Percentiles rank a stretch among this genome's conserved stretches.
These are phyloP conservation scores for Clonostachys chloroleuca DNA, from an alignment of 2,329 filamentous ascomycete genomes.

Conservation along the genomic window DNA sequence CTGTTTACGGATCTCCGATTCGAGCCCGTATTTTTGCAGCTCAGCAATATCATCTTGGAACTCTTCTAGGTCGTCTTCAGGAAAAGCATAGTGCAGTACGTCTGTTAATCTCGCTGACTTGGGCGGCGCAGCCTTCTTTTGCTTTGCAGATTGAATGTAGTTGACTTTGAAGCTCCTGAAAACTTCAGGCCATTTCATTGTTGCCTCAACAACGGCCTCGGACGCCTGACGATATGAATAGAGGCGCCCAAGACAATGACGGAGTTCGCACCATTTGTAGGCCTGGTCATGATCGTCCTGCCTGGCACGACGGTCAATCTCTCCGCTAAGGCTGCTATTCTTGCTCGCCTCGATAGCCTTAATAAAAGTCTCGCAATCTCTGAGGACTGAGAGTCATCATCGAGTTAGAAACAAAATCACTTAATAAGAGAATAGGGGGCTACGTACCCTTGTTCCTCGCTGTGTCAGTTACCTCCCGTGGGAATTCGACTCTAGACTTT, in stretches of 20 bases:
- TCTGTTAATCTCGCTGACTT: conserved; percentile 1
- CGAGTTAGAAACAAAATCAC: too few species aligned
- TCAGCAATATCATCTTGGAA: conserved; percentile 4
- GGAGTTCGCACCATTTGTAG: conserved; percentile 10
- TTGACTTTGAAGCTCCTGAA: conserved; percentile 16
- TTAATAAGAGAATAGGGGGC: too few species aligned
- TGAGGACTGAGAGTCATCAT: conserved; percentile 4
- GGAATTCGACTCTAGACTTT: background rate
- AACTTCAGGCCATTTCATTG: conserved; percentile 10
- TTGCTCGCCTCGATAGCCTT: conserved; percentile 4
- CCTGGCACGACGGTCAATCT: conserved; percentile 2
- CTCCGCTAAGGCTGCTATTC: background rate
- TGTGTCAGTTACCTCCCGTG: too few species aligned
- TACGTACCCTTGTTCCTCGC: too few species aligned
- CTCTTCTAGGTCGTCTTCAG: background rate
- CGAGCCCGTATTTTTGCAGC: conserved; percentile 9
- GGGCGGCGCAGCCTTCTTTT: background rate
- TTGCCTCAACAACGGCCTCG: conserved; percentile 4
- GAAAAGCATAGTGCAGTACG: background rate
- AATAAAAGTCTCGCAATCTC: conserved; percentile 9
- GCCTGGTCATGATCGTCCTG: conserved; percentile 4
- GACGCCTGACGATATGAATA: conserved; percentile 13
- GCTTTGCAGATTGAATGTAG: conserved; percentile 10
- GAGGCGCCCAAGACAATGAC: conserved; percentile 14
- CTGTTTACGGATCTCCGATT: conserved; percentile 6